These are phyloP conservation scores for Chaetomium olivaceum DNA, from an alignment of 2,329 filamentous ascomycete species.

Conservation along the genomic window DNA sequence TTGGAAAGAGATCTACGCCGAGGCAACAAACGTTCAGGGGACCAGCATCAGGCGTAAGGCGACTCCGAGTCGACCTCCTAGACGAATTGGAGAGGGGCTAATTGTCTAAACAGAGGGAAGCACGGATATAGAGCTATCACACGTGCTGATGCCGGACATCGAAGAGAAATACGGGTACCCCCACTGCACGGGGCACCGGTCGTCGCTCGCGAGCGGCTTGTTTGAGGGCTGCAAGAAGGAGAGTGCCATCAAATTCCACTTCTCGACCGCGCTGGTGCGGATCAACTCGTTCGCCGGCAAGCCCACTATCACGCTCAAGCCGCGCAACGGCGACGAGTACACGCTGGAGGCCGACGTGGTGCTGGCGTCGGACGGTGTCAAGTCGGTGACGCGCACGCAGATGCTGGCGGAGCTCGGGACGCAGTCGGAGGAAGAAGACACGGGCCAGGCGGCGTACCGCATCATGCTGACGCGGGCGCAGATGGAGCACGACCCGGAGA, in stretches of 20 bases:
- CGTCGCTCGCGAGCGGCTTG: constrained; percentile 67
- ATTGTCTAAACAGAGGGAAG: constrained; percentile 55
- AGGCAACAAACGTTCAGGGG: constrained; percentile 69
- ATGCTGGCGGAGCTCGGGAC: constrained; percentile 57
- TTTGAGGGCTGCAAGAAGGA: constrained; percentile 69
- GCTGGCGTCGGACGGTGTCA: constrained; percentile 58
- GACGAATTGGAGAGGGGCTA: background rate
- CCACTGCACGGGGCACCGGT: constrained; percentile 78
- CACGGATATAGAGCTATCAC: constrained; percentile 67
- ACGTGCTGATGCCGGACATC: constrained; percentile 70
- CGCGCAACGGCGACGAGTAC: constrained; percentile 56
- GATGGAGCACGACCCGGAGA: constrained; percentile 66
- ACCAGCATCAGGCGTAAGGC: constrained; percentile 69
- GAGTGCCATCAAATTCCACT: constrained; percentile 66
- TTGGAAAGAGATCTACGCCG: constrained; percentile 68
- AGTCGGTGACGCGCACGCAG: constrained; percentile 51
- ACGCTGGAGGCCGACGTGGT: constrained; percentile 56
- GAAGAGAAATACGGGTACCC: constrained; percentile 68
- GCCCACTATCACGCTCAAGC: constrained; percentile 60
- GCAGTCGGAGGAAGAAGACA: constrained; percentile 61
- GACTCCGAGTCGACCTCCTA: background rate
- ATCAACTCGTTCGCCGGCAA: constrained; percentile 61
- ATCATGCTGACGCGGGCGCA: constrained; percentile 72
- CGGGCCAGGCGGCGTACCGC: constrained; percentile 75
- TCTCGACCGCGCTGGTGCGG: constrained; percentile 57